A percentile compares a stretch with the other conserved stretches of the same genome.
Conservation (phyloP, 202 grass and related monocot genomes). For the Bolboschoenoplectus hybrid region DNA sequence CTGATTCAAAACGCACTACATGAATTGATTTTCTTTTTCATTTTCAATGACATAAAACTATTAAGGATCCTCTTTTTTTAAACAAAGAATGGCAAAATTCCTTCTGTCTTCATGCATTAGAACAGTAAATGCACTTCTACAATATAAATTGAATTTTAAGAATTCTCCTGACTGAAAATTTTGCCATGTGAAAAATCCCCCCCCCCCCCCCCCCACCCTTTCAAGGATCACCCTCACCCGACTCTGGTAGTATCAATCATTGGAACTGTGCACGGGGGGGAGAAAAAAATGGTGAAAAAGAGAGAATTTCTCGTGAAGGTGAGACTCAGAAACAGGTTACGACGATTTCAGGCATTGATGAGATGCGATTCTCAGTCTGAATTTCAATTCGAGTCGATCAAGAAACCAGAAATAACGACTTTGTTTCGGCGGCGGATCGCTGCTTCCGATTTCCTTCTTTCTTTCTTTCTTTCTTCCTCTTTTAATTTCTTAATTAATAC, state of each 20-base stretch:
- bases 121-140: not conserved
- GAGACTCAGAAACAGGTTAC: not conserved
- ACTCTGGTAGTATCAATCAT: too few species aligned
- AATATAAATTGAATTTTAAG: not conserved
- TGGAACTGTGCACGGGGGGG: not conserved
- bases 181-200: not conserved
- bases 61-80: not conserved
- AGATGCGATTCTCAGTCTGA: conserved; percentile 1
- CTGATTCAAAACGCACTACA: not conserved
- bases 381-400: not conserved
- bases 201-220: too few species aligned
- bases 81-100: not conserved
- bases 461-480: not conserved
- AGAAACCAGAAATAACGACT: conserved; percentile 6
- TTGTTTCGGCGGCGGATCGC: conserved; percentile 13
- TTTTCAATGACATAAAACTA: not conserved
- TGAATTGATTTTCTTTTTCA: not conserved
- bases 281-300: not conserved
- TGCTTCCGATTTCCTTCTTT: not conserved
- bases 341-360: not conserved
- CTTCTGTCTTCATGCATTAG: not conserved
- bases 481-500: not conserved
- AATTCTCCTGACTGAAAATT: not conserved
- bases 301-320: not conserved
- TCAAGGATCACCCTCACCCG: too few species aligned